These are phyloP conservation scores for Mortierella sp. DNA, from an alignment of 371 early-diverging fungal species.

Conservation along the genomic window DNA sequence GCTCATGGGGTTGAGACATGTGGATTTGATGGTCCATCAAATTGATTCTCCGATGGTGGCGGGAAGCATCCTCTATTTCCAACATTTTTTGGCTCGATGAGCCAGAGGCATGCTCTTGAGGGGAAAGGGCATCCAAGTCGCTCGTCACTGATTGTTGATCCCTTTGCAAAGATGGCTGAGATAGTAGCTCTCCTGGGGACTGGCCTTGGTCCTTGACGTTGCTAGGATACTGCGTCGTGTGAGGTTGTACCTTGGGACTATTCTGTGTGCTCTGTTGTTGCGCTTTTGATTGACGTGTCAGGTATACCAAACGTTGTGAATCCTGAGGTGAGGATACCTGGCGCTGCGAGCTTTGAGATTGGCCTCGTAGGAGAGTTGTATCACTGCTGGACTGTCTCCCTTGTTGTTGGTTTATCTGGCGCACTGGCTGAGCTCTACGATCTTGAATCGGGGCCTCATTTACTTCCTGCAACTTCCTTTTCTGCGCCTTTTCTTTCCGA, in stretches of 20 bases:
- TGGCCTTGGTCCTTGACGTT: conserved; percentile 15
- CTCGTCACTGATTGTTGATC: neutral
- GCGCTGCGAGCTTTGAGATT: conserved; percentile 30
- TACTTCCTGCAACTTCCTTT: conserved; percentile 33
- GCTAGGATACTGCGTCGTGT: conserved; percentile 4
- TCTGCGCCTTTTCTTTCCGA: conserved; percentile 31
- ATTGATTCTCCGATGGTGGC: conserved; percentile 38
- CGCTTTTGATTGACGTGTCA: conserved; percentile 35
- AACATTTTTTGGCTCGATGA: neutral
- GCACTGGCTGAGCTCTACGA: conserved; percentile 51
- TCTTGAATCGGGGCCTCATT: conserved; percentile 38
- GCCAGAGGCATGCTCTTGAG: neutral
- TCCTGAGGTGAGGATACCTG: conserved; percentile 32
- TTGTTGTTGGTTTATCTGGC: conserved; percentile 48
- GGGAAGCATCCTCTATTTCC: neutral
- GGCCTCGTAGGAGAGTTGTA: conserved; percentile 18
- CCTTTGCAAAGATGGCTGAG: neutral
- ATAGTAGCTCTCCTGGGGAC: neutral
- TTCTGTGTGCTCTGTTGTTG: conserved; percentile 23
- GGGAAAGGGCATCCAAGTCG: neutral
- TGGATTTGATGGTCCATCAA: conserved; percentile 31
- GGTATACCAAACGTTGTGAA: conserved; percentile 29
- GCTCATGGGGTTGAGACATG: conserved; percentile 3
- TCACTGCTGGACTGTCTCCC: conserved; percentile 25
- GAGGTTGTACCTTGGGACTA: conserved; percentile 22